phyloP scores from a whole-genome alignment of 805 yeast genomes.

The Cyberlindnera lachancei region DNA sequence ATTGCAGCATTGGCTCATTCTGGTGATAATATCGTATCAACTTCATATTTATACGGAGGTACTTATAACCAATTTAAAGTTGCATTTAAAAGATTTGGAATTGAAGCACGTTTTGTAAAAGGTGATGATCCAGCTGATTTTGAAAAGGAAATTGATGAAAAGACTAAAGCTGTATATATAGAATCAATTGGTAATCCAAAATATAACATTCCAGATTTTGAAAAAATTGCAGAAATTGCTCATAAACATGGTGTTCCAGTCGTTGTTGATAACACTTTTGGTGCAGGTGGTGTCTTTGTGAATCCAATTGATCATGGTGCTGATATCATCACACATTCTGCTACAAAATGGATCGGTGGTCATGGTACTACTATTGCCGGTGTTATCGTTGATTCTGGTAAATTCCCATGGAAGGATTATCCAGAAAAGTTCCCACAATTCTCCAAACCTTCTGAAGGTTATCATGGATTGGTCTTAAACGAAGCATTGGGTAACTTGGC shows the following conservation, averaged over 20 bases:
- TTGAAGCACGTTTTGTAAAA: constrained; percentile 75
- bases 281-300: constrained; percentile 88
- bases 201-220: constrained; percentile 88
- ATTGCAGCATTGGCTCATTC: constrained; percentile 74
- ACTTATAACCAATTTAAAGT: constrained; percentile 94
- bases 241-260: constrained; percentile 85
- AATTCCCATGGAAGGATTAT: constrained; percentile 82
- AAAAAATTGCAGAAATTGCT: constrained; percentile 63
- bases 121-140: constrained; percentile 74
- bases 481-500: constrained; percentile 80
- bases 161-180: constrained; percentile 82
- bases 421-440: constrained; percentile 90
- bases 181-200: constrained; percentile 93
- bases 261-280: constrained; percentile 93
- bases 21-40: constrained; percentile 87
- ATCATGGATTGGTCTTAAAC: constrained; percentile 79
- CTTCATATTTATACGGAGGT: constrained; percentile 89
- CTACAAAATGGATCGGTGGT: constrained; percentile 97
- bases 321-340: constrained; percentile 87
- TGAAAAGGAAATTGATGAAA: constrained; percentile 66
- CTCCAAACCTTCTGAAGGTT: constrained; percentile 85
- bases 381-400: constrained; percentile 83
- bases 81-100: constrained; percentile 82
- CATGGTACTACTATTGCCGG: constrained; percentile 96
- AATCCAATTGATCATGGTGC: constrained; percentile 86